Evolutionary conservation across 257 asterid species (phyloP), one percentile per base, ranked within the genome.

Genomic region (Galeopsis tetrahit): DNA sequence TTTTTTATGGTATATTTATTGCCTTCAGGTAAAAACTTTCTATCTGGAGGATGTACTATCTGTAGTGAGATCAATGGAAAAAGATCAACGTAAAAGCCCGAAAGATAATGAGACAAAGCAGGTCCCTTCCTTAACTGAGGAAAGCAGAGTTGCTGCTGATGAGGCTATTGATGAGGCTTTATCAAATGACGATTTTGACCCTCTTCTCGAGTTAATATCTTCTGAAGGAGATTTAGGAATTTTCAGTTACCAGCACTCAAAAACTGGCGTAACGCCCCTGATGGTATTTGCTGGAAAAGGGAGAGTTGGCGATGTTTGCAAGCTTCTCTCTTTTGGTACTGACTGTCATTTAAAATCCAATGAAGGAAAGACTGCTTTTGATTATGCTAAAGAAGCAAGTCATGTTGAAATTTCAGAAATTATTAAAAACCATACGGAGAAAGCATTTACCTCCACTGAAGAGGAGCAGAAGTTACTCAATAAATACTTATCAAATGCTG

Each of bases 231-330:
- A 85, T 51, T 78, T 78, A 2, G 77, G 82, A 72, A 76, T 79
- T 36, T 75, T 83, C 59, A 87, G 90, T 81, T 87, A 87, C 81
- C 95, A 86, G 86, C 97, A 95, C 73, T 87, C 96, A 10, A 74
- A 72, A 72, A 87, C 91, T 11, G 96, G 97, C 69, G 78, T 84
- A 63, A 87, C 97, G 15, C 95, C 99, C 34, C 82, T 95, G 36
- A 95, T 95, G 99, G 95, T 88, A 43, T 90, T 92, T 78, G 85
- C 96, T 28, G 84, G 77, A 57, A 92, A 90, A 81, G 98, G 97
- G 76, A 80, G 92, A 57, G 81, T 88, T 28, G 80, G 90, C 66
- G 93, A 88, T 79, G 77, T 95, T 69, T 95, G 93, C 85, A 87
- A 82, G 95, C 98, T 95, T 71, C 95, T 95, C 61, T 88, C 97